Base-by-base conservation (phyloP, 108 stramenopile species). In the Pseudonitzschia multistriata region DNA sequence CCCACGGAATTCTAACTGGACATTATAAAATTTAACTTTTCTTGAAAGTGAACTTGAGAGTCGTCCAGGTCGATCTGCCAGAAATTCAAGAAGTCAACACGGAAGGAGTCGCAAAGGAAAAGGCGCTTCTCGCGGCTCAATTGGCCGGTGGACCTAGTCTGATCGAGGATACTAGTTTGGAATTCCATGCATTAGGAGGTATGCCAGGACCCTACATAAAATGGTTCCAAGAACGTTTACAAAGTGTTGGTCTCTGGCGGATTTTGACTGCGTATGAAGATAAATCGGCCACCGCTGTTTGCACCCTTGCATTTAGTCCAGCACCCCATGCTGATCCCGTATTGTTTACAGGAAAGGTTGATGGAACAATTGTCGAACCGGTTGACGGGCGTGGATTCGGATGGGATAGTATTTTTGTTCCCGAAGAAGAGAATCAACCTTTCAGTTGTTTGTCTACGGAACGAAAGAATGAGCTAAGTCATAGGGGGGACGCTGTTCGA, bases 151-250 rank as follows among this genome's bases (percentile, higher is more conserved):
- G 95, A 21, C 90, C 95, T 3, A 90, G 88, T 71, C 79, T 99
- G 28, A 95, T 97, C 1, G 99, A 99, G 78, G 99, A 99, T 85
- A 98, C 98, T 7, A 81, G 83, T 31, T 78, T 99, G 5, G 89
- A 97, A 70, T 97, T 99, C 70, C 78, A 96, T 66, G 97, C 97
- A 0, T 74, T 99, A 30, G 95, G 96, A 13, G 99, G 98, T 3
- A 96, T 99, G 81, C 99, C 99, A 0, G 99, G 99, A 25, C 96
- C 97, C 22, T 99, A 97, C 81, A 99, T 99, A 61, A 99, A 99
- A 84, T 99, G 97, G 96, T 99, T 99, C 77, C 95, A 98, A 60
- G 89, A 97, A 7, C 85, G 73, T 40, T 56, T 96, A 21, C 74
- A 84, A 66, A 83, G 70, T 50, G 88, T 89, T 19, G 98, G 98